Percentiles rank a stretch among this genome's conserved stretches.
phyloP scores from a whole-genome alignment of 2,329 filamentous ascomycete species.

The Fusarium sp. region DNA sequence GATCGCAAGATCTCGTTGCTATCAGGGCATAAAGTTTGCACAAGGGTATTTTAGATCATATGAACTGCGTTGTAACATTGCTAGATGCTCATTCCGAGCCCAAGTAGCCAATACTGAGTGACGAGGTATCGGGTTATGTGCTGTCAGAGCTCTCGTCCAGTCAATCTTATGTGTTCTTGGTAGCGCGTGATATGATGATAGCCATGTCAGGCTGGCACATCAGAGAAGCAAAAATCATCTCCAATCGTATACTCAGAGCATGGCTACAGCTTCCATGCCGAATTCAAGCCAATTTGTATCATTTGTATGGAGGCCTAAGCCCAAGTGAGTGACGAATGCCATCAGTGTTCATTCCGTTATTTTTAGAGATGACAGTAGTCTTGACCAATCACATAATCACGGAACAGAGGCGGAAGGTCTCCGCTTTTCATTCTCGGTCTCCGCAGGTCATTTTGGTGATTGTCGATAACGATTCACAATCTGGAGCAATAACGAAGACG shows the following conservation, averaged over 20 bases:
- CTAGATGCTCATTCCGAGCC: no score
- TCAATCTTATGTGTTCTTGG: neutral
- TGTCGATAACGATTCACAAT: neutral
- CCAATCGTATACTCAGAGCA: neutral
- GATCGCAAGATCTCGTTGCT: neutral
- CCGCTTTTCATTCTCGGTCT: neutral
- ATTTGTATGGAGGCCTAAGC: neutral
- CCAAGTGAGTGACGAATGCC: neutral
- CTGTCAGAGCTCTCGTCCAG: neutral
- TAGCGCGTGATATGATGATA: neutral
- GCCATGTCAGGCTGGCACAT: no score
- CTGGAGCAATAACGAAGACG: neutral
- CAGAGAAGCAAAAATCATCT: fast-evolving
- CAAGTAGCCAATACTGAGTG: neutral
- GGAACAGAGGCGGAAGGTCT: neutral
- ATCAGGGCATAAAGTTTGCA: neutral
- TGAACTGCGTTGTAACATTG: fast-evolving
- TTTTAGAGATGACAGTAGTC: neutral
- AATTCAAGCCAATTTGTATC: neutral
- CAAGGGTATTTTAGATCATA: fast-evolving
- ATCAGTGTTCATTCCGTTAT: neutral
- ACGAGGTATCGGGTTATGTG: fast-evolving
- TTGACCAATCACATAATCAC: neutral
- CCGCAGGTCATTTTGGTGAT: no score
- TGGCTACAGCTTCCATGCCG: neutral